Evolutionary conservation across 805 yeast genomes (phyloP), one percentile per base, ranked within the genome.

Genomic region (Cyberlindnera meyerae): DNA sequence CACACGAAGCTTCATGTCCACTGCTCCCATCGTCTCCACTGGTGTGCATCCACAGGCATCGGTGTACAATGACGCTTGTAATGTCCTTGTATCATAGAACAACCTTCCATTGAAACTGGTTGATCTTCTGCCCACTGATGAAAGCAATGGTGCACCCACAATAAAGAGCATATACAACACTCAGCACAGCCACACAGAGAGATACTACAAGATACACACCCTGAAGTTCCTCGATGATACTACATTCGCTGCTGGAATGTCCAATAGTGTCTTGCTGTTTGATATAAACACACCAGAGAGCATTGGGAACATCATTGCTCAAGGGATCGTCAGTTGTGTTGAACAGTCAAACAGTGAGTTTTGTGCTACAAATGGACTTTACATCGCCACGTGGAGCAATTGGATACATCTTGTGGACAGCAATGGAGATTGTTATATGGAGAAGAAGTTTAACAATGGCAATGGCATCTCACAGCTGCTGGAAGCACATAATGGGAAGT

Each of bases 51-150:
- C 69, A 3, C 30, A 36, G 1, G 59, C 67, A 17, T 58, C 67
- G 0, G 36, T 64, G n/a, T 64, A 56, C 40, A 16, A 34, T 3
- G 54, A 49, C 0, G 24, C 33, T 4, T 44, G 44, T 29, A 59
- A 62, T 17, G 39, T 60, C 1, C 34, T 66, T 3, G 34, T 61
- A 0, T 55, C 63, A 0, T 54, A 57, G 3, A 49, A 54, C 29
- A 55, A 62, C 16, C 22, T 61, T 7, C 73, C 73, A 0, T 35
- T 68, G 22, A 66, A 59, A 35, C 34, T 66, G 22, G 39, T 42
- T 15, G 54, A 44, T 24, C 42, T 52, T 12, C 31, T 44, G 12
- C 57, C 51, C 4, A 34, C 28, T 5, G 41, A 29, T 20, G 49
- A 38, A n/a, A n/a, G n/a, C 36, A 45, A 35, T 12, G 51, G 37